Base-by-base conservation (phyloP, 1,284 basidiomycete species). In the Flammula alnicola region DNA sequence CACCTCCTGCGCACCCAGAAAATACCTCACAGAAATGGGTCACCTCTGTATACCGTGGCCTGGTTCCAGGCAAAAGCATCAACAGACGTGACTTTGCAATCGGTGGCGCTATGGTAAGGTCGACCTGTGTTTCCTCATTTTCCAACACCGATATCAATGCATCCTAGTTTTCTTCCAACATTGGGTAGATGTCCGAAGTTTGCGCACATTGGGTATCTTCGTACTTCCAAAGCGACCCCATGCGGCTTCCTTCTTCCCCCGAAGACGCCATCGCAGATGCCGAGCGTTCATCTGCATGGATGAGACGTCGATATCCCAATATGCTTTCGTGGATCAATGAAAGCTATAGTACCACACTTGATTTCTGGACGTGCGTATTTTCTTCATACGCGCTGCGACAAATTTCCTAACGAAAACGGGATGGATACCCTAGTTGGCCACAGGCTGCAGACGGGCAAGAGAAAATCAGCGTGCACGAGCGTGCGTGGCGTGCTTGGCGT, bases 191-290 rank as follows among this genome's bases (percentile, higher is more conserved):
- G 0, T 76, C 63, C 44, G 83, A 85, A 62, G 74, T 79, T 5
- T 65, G 62, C 1, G 72, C 83, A 0, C 83, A 86, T 58, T 85
- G 80, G 81, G 80, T 84, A 36, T 81, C 83, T 0, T 77, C 81
- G 0, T 84, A 84, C 61, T 84, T 85, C 60, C 73, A 79, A 4
- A 62, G 57, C 0, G 81, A 85, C 53, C 52, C 60, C 7, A 71
- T 84, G 67, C 66, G 63, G 1, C 60, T 84, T 1, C 82, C 81
- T 0, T 57, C 62, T 1, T 72, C 75, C 0, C 57, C 66, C 0
- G 75, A 78, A 32, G 73, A 72, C n/a, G 82, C 81, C 0, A 56
- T 73, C 25, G 61, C 51, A 1, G 59, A 63, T 29, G 68, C 77
- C 0, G 74, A 78, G 31, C 61, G 67, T 3, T 67, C 74, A 11